Conservation (phyloP, 176 grass and related monocot genomes). For the Bolboschoenus planiculmis region DNA sequence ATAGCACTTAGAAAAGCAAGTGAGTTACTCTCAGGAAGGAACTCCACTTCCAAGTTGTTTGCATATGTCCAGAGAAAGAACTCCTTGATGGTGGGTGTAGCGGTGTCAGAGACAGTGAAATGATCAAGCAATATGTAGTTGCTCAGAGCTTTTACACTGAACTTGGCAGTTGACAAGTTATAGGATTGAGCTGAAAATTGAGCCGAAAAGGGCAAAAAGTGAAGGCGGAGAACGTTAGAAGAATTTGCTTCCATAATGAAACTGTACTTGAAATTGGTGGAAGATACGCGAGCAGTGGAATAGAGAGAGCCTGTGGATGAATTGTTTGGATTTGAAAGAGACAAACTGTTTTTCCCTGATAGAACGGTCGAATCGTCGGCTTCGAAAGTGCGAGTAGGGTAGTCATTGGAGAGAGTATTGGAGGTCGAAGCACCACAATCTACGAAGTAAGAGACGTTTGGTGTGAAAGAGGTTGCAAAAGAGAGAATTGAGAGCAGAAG, state of each 20-base stretch:
- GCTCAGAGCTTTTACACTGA: conserved; percentile 31
- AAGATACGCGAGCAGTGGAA: conserved; percentile 34
- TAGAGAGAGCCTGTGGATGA: not conserved
- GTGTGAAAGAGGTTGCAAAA: not conserved
- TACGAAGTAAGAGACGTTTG: conserved; percentile 9
- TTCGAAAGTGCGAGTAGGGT: not conserved
- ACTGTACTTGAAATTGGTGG: conserved; percentile 26
- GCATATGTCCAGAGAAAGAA: conserved; percentile 37
- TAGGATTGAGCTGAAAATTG: not conserved
- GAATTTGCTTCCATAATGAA: not conserved
- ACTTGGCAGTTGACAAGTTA: conserved; percentile 28
- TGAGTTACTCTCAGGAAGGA: not conserved
- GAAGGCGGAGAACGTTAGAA: conserved; percentile 68
- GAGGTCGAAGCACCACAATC: not conserved
- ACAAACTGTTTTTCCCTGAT: not conserved
- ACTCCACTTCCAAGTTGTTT: conserved; percentile 10
- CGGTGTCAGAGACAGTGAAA: conserved; percentile 27
- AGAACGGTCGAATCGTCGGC: conserved; percentile 20
- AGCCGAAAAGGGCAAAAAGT: conserved; percentile 52
- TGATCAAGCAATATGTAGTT: conserved; percentile 28
- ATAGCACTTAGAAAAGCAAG: conserved; percentile 44
- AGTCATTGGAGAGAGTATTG: not conserved
- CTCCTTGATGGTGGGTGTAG: conserved; percentile 40
- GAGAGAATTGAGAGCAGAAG: not conserved
- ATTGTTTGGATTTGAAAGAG: conserved; percentile 16